Conservation (phyloP, 1,284 basidiomycete genomes). For the Ustilago lituana region DNA sequence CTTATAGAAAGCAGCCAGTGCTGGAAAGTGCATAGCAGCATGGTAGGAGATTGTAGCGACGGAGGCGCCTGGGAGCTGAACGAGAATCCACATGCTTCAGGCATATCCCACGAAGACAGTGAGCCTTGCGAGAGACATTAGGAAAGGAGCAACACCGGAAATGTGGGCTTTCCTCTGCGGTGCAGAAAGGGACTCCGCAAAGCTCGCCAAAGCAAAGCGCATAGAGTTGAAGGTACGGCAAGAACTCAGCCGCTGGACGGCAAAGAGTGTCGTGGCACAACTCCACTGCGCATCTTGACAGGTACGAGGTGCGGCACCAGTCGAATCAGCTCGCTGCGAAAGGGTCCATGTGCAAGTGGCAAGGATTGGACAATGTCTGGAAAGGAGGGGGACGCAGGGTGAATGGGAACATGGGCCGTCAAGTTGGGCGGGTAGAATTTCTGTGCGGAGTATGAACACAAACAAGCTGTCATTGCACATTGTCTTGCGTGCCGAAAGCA, state of each 20-base stretch:
- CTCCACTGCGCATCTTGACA: constrained; percentile 43
- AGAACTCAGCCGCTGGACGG: background rate
- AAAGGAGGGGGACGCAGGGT: background rate
- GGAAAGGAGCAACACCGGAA: background rate
- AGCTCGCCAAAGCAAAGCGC: background rate
- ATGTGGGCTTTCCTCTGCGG: background rate
- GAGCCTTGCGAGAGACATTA: background rate
- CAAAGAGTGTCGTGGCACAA: constrained; percentile 2
- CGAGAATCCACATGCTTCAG: too few relatives aligned
- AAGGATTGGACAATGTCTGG: background rate
- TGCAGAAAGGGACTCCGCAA: background rate
- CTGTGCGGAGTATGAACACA: constrained; percentile 12
- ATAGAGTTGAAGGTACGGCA: background rate
- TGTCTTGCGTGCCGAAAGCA: constrained; percentile 4
- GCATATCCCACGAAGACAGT: too few relatives aligned
- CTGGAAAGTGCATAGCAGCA: background rate
- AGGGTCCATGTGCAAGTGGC: background rate
- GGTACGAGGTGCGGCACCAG: constrained; percentile 4
- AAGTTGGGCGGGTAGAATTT: constrained; percentile 15
- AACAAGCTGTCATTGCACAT: constrained; percentile 7
- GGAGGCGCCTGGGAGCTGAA: background rate
- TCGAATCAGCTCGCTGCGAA: background rate
- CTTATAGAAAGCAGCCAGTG: constrained; percentile 9
- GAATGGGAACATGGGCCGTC: background rate
- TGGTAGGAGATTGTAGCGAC: background rate